A percentile compares a stretch with the other conserved stretches of the same genome.
Conservation (phyloP, 352 stramenopile species). For the Pythium insidiosum region DNA sequence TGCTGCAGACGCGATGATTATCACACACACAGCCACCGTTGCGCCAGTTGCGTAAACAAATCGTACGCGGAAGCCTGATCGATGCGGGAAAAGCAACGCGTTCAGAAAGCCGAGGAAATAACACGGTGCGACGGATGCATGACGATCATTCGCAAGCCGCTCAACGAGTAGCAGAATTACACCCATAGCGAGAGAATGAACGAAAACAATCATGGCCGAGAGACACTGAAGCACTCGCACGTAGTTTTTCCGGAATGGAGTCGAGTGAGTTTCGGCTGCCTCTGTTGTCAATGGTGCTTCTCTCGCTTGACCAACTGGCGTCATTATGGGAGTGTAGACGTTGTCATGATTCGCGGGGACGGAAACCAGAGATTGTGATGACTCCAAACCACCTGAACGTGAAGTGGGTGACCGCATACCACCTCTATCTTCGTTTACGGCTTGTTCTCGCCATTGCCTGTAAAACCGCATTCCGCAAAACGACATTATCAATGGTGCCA, state of each 20-base stretch:
- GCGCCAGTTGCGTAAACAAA: slow-evolving; percentile 24
- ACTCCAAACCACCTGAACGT: too few species aligned
- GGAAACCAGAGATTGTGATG: too few species aligned
- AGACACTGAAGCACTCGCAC: slow-evolving; percentile 22
- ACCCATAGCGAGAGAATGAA: slow-evolving; percentile 25
- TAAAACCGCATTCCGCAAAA: slow-evolving; percentile 22
- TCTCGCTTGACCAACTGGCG: too few species aligned
- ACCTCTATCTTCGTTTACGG: slow-evolving; percentile 10
- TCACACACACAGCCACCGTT: slow-evolving; percentile 8
- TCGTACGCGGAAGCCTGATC: slow-evolving; percentile 30
- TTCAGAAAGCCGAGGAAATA: slow-evolving; percentile 40
- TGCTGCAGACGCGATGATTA: slow-evolving; percentile 7
- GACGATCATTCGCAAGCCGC: slow-evolving; percentile 12
- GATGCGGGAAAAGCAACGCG: slow-evolving; percentile 31
- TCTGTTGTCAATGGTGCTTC: slow-evolving; percentile 1
- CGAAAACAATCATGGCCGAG: slow-evolving; percentile 19
- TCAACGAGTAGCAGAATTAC: slow-evolving; percentile 29
- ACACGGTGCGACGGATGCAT: slow-evolving; percentile 20
- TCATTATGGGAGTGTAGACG: too few species aligned
- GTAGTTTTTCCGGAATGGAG: slow-evolving; percentile 18
- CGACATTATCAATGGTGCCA: slow-evolving; percentile 15
- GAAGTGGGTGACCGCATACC: slow-evolving; percentile 9
- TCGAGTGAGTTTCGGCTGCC: neutral
- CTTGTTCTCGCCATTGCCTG: slow-evolving; percentile 17
- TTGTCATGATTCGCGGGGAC: too few species aligned